phyloP scores from a whole-genome alignment of 2,329 filamentous ascomycete species.

The Emergomyces africanus region DNA sequence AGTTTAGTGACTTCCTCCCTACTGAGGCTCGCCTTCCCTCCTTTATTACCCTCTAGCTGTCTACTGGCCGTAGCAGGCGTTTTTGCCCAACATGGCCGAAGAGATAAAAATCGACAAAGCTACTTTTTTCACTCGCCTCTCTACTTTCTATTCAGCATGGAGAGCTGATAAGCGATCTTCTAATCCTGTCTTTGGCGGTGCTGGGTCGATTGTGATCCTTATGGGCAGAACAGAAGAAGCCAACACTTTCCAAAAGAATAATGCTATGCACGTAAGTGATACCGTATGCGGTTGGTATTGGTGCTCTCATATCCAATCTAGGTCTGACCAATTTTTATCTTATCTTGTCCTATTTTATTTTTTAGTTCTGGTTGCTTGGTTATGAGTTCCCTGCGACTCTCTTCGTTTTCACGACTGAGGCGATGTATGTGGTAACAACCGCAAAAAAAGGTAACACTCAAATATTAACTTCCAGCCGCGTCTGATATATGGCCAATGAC shows the following conservation, averaged over 20 bases:
- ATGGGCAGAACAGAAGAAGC: constrained; percentile 93
- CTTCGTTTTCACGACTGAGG: constrained; percentile 80
- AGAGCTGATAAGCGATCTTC: constrained; percentile 87
- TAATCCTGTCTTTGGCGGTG: constrained; percentile 74
- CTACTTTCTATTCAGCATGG: constrained; percentile 79
- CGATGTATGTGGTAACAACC: constrained; percentile 85
- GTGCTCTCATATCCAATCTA: neutral
- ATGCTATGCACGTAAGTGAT: constrained; percentile 75
- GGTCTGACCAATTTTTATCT: too few species aligned
- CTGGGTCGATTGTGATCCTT: constrained; percentile 71
- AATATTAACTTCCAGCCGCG: neutral
- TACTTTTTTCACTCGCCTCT: constrained; percentile 85
- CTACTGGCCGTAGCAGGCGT: neutral
- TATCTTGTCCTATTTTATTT: constrained; percentile 12
- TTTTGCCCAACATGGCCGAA: constrained; percentile 42
- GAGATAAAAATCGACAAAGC: constrained; percentile 94
- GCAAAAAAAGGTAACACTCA: constrained; percentile 72
- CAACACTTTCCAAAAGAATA: constrained; percentile 85
- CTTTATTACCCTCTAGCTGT: neutral
- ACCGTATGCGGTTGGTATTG: neutral
- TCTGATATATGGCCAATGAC: neutral
- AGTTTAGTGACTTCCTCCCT: neutral
- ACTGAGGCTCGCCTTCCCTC: neutral
- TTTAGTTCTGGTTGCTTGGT: constrained; percentile 90
- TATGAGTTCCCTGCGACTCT: constrained; percentile 97